Percentiles rank a stretch among this genome's conserved stretches.
These are phyloP conservation scores for Linnemannia exigua DNA, from an alignment of 192 early-diverging fungal species.

Conservation along the genomic window DNA sequence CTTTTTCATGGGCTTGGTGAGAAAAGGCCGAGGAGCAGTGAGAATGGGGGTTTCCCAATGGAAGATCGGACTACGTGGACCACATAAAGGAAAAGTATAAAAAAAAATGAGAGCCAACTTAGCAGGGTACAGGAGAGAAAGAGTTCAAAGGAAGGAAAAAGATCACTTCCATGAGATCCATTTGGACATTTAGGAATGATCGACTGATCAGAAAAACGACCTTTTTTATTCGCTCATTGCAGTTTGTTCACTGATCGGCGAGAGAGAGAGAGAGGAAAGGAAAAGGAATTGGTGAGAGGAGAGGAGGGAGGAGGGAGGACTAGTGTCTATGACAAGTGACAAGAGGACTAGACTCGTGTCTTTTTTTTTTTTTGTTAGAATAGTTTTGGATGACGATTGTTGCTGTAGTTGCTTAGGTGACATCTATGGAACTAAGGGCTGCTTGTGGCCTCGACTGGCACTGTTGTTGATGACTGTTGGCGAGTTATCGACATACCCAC, in stretches of 20 bases:
- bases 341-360: not conserved
- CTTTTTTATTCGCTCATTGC: conserved; percentile 1
- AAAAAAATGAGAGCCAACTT: conserved; percentile 10
- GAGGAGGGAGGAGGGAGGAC: not conserved
- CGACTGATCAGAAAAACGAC: not conserved
- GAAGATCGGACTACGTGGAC: not conserved
- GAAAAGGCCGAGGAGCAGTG: not conserved
- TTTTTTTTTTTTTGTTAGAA: too few relatives aligned
- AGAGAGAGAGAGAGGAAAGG: not conserved
- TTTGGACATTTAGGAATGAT: conserved; percentile 7
- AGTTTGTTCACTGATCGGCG: not conserved
- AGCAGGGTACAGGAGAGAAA: not conserved
- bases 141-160: not conserved
- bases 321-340: not conserved
- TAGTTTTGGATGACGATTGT: not conserved
- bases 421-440: not conserved
- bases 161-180: conserved; percentile 8
- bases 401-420: not conserved
- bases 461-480: not conserved
- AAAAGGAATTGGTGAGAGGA: too few relatives aligned
- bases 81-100: not conserved
- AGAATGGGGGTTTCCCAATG: not conserved
- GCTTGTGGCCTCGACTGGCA: not conserved
- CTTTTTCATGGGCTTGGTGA: not conserved
- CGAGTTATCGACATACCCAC: not conserved